phyloP scores from a whole-genome alignment of 1,284 basidiomycete genomes.

The Apiotrichum montevideense region DNA sequence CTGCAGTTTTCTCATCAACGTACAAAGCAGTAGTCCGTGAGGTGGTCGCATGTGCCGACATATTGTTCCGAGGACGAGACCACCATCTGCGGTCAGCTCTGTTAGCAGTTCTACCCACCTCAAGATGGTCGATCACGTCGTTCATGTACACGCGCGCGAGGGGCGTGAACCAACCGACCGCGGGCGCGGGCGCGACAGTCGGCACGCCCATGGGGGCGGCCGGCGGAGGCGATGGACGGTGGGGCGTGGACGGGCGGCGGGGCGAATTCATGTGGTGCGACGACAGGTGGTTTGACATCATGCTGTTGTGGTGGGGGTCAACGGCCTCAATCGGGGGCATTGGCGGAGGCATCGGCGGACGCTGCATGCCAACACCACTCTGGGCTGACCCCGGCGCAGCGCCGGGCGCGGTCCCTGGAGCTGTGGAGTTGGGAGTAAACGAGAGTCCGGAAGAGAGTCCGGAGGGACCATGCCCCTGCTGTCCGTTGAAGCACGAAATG shows the following conservation, averaged over 20 bases:
- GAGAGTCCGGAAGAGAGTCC: too few relatives aligned
- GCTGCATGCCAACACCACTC: background rate
- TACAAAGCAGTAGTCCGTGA: conserved; percentile 47
- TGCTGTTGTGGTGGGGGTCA: conserved; percentile 9
- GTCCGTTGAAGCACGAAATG: background rate
- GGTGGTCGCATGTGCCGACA: conserved; percentile 42
- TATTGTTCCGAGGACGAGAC: conserved; percentile 43
- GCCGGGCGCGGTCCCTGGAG: background rate
- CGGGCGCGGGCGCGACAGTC: background rate
- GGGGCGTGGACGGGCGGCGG: background rate
- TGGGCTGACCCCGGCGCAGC: background rate
- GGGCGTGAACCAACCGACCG: conserved; percentile 35
- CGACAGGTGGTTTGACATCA: background rate
- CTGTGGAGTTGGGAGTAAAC: background rate
- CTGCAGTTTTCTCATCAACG: conserved; percentile 7
- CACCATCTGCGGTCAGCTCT: conserved; percentile 23
- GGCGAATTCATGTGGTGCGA: background rate
- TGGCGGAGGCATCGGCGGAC: background rate
- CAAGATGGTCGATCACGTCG: conserved; percentile 45
- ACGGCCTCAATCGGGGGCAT: background rate
- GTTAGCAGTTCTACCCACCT: conserved; percentile 13
- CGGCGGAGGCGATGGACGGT: background rate
- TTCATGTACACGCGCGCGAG: conserved; percentile 42
- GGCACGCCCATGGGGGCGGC: background rate
- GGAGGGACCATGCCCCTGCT: background rate